Evolutionary conservation across 2,329 filamentous ascomycete genomes (phyloP), one percentile per base, ranked within the genome.

Genomic region (Uncinocarpus reesii): DNA sequence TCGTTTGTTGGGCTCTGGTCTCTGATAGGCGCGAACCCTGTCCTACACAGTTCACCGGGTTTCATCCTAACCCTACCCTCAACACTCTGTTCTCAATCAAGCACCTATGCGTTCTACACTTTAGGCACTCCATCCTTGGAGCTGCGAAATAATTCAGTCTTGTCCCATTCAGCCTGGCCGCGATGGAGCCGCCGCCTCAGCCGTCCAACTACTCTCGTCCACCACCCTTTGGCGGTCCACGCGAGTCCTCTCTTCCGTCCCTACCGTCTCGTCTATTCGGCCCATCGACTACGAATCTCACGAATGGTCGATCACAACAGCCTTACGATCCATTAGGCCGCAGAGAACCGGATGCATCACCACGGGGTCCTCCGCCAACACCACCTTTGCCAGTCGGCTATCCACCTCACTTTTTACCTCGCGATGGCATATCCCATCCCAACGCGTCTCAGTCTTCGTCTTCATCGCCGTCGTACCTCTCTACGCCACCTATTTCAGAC

Each of bases 171-270:
- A 23, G 31, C 20, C 16, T 31, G 11, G 8, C n/a, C 21, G 38
- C 47, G 18, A 50, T 42, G 38, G 40, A 41, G n/a, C 42, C 42
- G 10, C 43, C 36, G 37, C 43, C 32, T 13, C 32, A 29, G 16
- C 59, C 58, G 28, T 53, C 56, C n/a, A n/a, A n/a, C 52, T 62
- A 62, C 43, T 56, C 60, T 13, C 63, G 63, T 42, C 59, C 61
- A 11, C 61, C 61, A 15, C 57, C 61, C 28, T 57, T 64, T 37
- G 58, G 59, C 32, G 51, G 52, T 34, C 54, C 62, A n/a, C 60
- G 59, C 48, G 60, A 63, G 47, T 52, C 60, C 52, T 59, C 58
- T 45, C 52, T 48, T 15, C 15, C 55, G 18, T 55, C 51, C 15
- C 35, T 62, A 48, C 58, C 57, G 13, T 52, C 58, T 31, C 60